A percentile compares a stretch with the other conserved stretches of the same genome.
Evolutionary conservation across 1,284 basidiomycete species (phyloP).

Genomic region (Heliocybe sulcata): DNA sequence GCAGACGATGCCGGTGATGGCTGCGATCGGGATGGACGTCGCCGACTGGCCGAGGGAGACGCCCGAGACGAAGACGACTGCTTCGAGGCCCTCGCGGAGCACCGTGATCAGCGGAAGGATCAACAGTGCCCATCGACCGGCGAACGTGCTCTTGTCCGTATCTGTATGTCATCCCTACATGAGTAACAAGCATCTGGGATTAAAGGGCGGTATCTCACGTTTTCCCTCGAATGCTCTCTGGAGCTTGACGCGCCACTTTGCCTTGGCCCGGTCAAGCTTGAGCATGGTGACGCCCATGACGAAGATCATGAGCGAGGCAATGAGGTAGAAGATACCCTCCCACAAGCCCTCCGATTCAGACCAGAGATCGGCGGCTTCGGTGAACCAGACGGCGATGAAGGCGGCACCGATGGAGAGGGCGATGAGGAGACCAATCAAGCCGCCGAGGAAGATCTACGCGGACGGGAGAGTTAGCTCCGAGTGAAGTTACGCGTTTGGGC

Average conservation of each 20-base stretch:
- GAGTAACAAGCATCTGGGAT: background rate
- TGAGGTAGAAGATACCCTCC: conserved; percentile 75
- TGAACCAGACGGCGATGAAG: conserved; percentile 80
- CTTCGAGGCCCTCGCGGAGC: conserved; percentile 89
- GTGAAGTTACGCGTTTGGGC: no score
- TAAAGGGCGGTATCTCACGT: conserved; percentile 23
- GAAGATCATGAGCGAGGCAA: conserved; percentile 77
- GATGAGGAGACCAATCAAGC: conserved; percentile 65
- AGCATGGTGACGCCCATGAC: conserved; percentile 39
- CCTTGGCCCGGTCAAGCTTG: conserved; percentile 62
- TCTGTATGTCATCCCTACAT: conserved; percentile 16
- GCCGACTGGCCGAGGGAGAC: conserved; percentile 81
- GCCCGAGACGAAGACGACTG: conserved; percentile 91
- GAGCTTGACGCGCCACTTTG: conserved; percentile 89
- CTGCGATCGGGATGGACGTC: conserved; percentile 81
- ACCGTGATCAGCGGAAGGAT: conserved; percentile 86
- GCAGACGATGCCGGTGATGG: conserved; percentile 75
- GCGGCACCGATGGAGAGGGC: conserved; percentile 73
- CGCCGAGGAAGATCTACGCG: conserved; percentile 73
- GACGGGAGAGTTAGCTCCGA: no score
- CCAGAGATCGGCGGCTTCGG: conserved; percentile 67
- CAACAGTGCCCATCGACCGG: conserved; percentile 82
- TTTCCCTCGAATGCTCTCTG: conserved; percentile 67
- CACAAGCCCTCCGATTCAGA: conserved; percentile 67
- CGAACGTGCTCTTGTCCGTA: conserved; percentile 34